These are phyloP conservation scores for Candida koratica DNA, from an alignment of 805 yeast species.

Conservation along the genomic window DNA sequence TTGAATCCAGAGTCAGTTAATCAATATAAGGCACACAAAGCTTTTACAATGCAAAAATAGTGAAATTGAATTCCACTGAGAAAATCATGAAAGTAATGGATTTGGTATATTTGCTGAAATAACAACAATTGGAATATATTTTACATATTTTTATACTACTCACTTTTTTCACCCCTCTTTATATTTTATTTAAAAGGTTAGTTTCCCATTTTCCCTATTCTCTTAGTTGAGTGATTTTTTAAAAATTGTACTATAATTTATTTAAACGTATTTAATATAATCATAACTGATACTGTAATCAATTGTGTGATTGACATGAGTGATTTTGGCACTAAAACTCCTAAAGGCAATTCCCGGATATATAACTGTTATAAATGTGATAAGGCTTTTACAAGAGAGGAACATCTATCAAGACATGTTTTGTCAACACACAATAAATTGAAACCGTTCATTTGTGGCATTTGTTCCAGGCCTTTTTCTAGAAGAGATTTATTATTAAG, in stretches of 20 bases:
- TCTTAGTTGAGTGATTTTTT: slow-evolving; percentile 3
- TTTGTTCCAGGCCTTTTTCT: slow-evolving; percentile 41
- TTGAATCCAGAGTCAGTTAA: neutral
- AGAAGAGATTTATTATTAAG: slow-evolving; percentile 41
- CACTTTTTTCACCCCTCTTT: slow-evolving; percentile 12
- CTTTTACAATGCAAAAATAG: too few species aligned
- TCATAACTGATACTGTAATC: too few species aligned
- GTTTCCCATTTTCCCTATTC: slow-evolving; percentile 3
- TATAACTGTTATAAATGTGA: slow-evolving; percentile 39
- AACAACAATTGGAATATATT: too few species aligned
- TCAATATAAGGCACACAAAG: too few species aligned
- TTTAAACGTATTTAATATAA: too few species aligned
- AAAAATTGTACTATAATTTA: neutral
- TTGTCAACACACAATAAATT: slow-evolving; percentile 42
- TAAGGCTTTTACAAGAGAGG: slow-evolving; percentile 46
- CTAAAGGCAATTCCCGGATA: slow-evolving; percentile 42
- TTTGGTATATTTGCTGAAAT: neutral
- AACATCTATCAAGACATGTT: slow-evolving; percentile 41
- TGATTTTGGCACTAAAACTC: slow-evolving; percentile 39
- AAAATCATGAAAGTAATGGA: neutral
- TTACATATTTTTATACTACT: too few species aligned
- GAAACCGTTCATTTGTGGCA: slow-evolving; percentile 43
- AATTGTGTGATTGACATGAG: slow-evolving; percentile 8
- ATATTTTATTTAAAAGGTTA: slow-evolving; percentile 3
- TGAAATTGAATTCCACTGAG: too few species aligned